phyloP scores from a whole-genome alignment of 192 early-diverging fungal species.

The Linnemannia zychae region DNA sequence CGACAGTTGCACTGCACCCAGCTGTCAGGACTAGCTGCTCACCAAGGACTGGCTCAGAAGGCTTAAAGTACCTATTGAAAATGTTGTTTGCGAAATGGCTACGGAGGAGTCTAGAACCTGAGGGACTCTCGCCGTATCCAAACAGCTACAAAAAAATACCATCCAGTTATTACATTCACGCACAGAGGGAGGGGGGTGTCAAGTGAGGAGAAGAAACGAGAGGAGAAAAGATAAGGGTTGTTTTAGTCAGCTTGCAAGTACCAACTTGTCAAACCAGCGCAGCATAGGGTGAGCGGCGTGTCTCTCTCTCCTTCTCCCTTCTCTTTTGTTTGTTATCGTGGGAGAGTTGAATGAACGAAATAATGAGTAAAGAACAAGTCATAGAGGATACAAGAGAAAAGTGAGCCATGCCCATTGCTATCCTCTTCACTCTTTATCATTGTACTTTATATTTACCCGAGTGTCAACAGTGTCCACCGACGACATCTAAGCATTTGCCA shows the following conservation, averaged over 20 bases:
- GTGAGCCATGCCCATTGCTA: background rate
- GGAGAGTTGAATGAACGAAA: background rate
- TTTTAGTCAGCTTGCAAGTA: constrained; percentile 9
- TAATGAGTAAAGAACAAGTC: background rate
- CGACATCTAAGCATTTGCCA: constrained; percentile 14
- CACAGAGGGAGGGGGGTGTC: no score
- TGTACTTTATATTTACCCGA: constrained; percentile 24
- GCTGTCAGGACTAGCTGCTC: constrained; percentile 73
- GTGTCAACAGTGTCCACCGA: constrained; percentile 27
- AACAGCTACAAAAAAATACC: constrained; percentile 49
- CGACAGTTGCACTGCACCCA: constrained; percentile 77
- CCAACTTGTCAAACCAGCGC: background rate
- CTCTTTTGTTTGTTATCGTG: background rate
- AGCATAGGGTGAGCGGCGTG: background rate
- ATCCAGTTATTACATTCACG: no score
- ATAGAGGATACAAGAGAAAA: background rate
- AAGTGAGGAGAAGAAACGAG: background rate
- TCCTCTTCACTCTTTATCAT: no score
- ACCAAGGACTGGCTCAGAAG: constrained; percentile 50
- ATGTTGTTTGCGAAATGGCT: constrained; percentile 67
- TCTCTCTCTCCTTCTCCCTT: background rate
- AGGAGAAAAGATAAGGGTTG: background rate
- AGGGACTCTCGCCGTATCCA: constrained; percentile 58
- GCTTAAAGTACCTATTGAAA: constrained; percentile 76
- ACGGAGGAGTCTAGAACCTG: constrained; percentile 72